Conservation (phyloP, 2,329 filamentous ascomycete species). For the Colletotrichum horii region DNA sequence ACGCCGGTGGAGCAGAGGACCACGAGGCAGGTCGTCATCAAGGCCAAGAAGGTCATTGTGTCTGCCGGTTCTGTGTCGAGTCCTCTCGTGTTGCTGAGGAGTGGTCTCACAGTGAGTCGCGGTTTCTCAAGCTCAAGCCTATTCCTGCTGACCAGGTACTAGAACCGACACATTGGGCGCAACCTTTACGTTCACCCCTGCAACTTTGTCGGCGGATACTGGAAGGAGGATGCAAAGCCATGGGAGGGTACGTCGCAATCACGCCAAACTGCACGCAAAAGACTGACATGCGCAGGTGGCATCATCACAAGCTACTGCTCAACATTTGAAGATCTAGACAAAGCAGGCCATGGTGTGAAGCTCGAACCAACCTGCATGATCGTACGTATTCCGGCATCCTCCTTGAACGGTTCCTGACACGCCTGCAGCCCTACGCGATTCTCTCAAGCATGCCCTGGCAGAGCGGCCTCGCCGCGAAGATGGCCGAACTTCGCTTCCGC, state of each 20-base stretch:
- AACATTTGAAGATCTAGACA: slow-evolving; percentile 82
- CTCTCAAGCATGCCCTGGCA: slow-evolving; percentile 70
- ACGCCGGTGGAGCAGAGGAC: slow-evolving; percentile 51
- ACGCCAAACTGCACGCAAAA: neutral
- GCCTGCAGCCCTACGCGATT: slow-evolving; percentile 64
- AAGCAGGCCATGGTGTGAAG: slow-evolving; percentile 80
- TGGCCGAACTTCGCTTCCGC: slow-evolving; percentile 70
- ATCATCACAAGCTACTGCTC: slow-evolving; percentile 81
- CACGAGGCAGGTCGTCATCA: slow-evolving; percentile 70
- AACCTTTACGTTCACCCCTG: slow-evolving; percentile 86
- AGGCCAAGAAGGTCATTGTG: slow-evolving; percentile 82
- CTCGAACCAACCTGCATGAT: slow-evolving; percentile 79
- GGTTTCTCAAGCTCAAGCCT: neutral
- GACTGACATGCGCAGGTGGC: slow-evolving; percentile 55
- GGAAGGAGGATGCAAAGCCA: slow-evolving; percentile 71
- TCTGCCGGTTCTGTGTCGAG: slow-evolving; percentile 78
- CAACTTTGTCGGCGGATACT: slow-evolving; percentile 63
- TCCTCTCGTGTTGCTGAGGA: slow-evolving; percentile 77
- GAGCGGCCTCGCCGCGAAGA: slow-evolving; percentile 74
- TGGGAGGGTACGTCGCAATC: slow-evolving; percentile 58
- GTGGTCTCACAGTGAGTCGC: slow-evolving; percentile 69
- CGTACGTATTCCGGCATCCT: slow-evolving; percentile 37
- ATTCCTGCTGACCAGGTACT: slow-evolving; percentile 24
- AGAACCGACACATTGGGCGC: slow-evolving; percentile 80
- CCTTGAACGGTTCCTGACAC: neutral